phyloP scores from a whole-genome alignment of 176 grass and related monocot species.

The Carex parvula region DNA sequence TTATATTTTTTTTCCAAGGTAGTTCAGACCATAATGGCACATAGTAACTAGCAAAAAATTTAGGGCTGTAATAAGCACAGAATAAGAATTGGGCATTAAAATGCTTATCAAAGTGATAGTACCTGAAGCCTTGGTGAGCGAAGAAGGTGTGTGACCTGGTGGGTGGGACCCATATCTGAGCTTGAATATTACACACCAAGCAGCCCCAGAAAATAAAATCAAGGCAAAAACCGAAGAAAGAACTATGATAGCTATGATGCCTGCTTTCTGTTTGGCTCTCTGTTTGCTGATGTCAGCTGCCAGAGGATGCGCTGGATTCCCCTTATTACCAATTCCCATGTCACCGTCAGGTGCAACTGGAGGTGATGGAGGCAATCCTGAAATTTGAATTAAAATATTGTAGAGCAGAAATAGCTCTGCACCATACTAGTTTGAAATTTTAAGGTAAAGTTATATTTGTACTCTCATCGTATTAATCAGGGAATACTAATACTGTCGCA shows the following conservation, averaged over 20 bases:
- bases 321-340: constrained; percentile 50
- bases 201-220: constrained; percentile 65
- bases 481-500: background rate
- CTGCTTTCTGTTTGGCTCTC: constrained; percentile 50
- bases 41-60: background rate
- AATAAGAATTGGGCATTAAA: constrained; percentile 10
- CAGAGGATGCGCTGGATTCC: constrained; percentile 58
- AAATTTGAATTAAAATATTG: background rate
- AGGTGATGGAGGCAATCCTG: constrained; percentile 77
- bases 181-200: constrained; percentile 66
- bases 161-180: constrained; percentile 37
- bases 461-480: background rate
- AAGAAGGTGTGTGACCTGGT: constrained; percentile 34
- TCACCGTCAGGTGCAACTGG: constrained; percentile 43
- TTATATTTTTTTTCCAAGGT: background rate
- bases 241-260: constrained; percentile 63
- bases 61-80: no score
- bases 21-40: background rate
- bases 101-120: constrained; percentile 24
- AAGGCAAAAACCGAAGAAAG: constrained; percentile 71
- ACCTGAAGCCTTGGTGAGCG: constrained; percentile 64
- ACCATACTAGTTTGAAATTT: background rate
- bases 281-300: constrained; percentile 63
- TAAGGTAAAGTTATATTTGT: background rate
- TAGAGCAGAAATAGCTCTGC: background rate